Evolutionary conservation across 2,329 filamentous ascomycete genomes (phyloP).

Genomic region (Fusarium haematococcum): DNA sequence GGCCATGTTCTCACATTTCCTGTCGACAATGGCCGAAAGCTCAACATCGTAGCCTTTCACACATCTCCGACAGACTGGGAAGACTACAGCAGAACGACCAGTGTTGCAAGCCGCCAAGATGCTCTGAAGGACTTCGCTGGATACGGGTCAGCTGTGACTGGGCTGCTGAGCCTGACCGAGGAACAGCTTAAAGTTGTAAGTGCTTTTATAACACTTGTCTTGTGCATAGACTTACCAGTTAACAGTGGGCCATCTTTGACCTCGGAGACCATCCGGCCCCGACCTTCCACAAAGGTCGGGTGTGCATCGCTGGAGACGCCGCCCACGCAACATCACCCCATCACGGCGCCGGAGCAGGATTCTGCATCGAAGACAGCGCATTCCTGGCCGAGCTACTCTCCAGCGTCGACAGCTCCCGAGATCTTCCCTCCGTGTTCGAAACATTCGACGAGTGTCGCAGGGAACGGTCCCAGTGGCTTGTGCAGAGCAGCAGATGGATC

Average conservation of each 20-base stretch:
- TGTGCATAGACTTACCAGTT: neutral
- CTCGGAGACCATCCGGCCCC: constrained; percentile 57
- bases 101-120: constrained; percentile 45
- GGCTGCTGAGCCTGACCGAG: constrained; percentile 46
- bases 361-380: constrained; percentile 65
- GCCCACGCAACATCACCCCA: constrained; percentile 73
- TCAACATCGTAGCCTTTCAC: constrained; percentile 66
- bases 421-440: constrained; percentile 41
- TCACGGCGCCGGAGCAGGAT: constrained; percentile 68
- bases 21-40: constrained; percentile 63
- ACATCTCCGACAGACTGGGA: constrained; percentile 50
- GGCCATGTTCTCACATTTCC: constrained; percentile 71
- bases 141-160: constrained; percentile 48
- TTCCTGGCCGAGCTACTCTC: constrained; percentile 60
- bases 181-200: constrained; percentile 42
- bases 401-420: constrained; percentile 47
- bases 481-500: constrained; percentile 60
- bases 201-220: neutral
- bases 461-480: constrained; percentile 61
- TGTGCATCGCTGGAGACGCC: constrained; percentile 69
- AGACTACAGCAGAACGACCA: neutral
- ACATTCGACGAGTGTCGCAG: constrained; percentile 65
- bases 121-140: constrained; percentile 51
- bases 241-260: constrained; percentile 60
- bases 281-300: constrained; percentile 55